Evolutionary conservation across 75 land plant species (phyloP), one percentile per base, ranked within the genome.

Genomic region (Cryptomeria japonica): DNA sequence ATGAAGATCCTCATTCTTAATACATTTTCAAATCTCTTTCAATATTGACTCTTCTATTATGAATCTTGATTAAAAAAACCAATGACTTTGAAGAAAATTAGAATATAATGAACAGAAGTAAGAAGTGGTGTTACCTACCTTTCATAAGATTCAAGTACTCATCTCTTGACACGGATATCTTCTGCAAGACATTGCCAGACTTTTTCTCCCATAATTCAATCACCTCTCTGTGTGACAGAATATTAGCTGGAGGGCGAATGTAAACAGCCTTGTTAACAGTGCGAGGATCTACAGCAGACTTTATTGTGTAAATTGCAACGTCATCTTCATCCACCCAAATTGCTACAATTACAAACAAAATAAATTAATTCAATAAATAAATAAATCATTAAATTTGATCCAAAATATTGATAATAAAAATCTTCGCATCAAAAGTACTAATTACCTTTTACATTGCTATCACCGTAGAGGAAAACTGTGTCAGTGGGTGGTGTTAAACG

Each of bases 241-340:
- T 34, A 77, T 34, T 77, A 34, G 34, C 38, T 32, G n/a, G 38
- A 77, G 38, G 36, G 12, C 18, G 79, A 77, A 76, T 76, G 34
- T n/a, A 76, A 76, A 77, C 18, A 77, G 16, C 14, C 14, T 77
- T 77, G 90, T 94, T 92, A 25, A 89, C 51, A 1, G 93, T 88
- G 5, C 92, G 91, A 51, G 94, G 92, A 88, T 95, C 96, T 32
- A 88, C 90, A 22, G 90, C 85, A 25, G 93, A 51, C 37, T 94
- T 92, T 55, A 95, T 88, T 5, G 92, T 85, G 86, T 92, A 95
- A 11, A 89, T 94, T 44, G 89, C 96, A 51, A 95, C 87, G 68
- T 95, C 96, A 80, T 91, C 94, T 77, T 94, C 95, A 32, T 90
- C 95, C 37, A 91, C 92, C 84, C 47, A 68, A 68, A 68, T 68